Evolutionary conservation across 1,284 basidiomycete species (phyloP).

Genomic region (Meripilus lineatus): DNA sequence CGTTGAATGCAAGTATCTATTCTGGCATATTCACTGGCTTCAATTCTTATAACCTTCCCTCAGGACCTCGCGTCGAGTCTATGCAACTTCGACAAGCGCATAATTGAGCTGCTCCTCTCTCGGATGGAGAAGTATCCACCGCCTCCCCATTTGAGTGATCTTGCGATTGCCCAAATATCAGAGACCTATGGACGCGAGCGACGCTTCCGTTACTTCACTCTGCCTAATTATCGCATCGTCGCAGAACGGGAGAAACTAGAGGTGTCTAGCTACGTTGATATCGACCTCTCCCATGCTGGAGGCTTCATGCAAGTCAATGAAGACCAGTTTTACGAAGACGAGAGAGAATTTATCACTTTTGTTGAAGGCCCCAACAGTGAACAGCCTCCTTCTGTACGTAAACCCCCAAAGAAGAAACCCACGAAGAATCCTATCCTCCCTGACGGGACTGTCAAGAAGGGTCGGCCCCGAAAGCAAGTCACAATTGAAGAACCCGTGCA

Average conservation of each 20-base stretch:
- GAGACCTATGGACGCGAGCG: conserved; percentile 79
- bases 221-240: conserved; percentile 52
- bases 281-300: conserved; percentile 47
- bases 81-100: conserved; percentile 70
- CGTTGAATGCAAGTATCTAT: conserved; percentile 49
- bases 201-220: conserved; percentile 73
- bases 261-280: conserved; percentile 33
- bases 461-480: conserved; percentile 21
- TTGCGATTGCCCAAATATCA: conserved; percentile 60
- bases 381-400: conserved; percentile 6
- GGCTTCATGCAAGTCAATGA: conserved; percentile 43
- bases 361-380: conserved; percentile 44
- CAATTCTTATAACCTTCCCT: background rate
- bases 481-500: conserved; percentile 10
- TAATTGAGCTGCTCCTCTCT: conserved; percentile 69
- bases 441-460: conserved; percentile 25
- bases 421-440: conserved; percentile 21
- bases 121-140: conserved; percentile 60
- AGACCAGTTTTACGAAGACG: conserved; percentile 49
- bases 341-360: conserved; percentile 35
- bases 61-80: conserved; percentile 67
- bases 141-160: conserved; percentile 65
- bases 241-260: conserved; percentile 56
- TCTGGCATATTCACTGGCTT: background rate
- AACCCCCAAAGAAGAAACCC: conserved; percentile 17